A percentile compares a stretch with the other conserved stretches of the same genome.
These are phyloP conservation scores for Clarireedia hainanense DNA, from an alignment of 2,329 filamentous ascomycete genomes.

Conservation along the genomic window DNA sequence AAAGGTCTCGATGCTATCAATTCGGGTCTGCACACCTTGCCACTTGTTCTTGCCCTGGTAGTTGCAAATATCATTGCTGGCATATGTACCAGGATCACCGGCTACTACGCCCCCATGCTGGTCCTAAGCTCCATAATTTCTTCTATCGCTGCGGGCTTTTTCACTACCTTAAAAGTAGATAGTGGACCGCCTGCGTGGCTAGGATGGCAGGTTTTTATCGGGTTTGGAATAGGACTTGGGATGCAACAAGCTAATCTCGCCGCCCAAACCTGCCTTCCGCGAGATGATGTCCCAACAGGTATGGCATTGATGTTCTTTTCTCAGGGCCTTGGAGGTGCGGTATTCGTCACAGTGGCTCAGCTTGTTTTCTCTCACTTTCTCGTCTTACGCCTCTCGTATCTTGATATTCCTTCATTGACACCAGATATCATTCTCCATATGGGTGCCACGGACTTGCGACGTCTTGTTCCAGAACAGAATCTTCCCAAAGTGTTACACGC, in stretches of 20 bases:
- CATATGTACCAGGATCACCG: slow-evolving; percentile 24
- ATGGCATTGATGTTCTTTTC: slow-evolving; percentile 31
- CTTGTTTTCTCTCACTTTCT: slow-evolving; percentile 23
- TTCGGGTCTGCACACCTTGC: slow-evolving; percentile 31
- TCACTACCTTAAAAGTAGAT: slow-evolving; percentile 32
- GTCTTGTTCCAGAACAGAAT: slow-evolving; percentile 29
- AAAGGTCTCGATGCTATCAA: slow-evolving; percentile 33
- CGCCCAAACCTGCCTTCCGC: slow-evolving; percentile 21
- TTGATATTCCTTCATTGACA: slow-evolving; percentile 7
- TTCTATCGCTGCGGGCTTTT: slow-evolving; percentile 34
- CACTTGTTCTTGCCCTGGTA: slow-evolving; percentile 29
- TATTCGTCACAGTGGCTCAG: slow-evolving; percentile 29
- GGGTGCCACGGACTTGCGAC: slow-evolving; percentile 45
- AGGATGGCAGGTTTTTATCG: slow-evolving; percentile 23
- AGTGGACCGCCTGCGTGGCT: slow-evolving; percentile 32
- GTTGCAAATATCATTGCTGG: slow-evolving; percentile 27
- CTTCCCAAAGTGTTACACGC: slow-evolving; percentile 40
- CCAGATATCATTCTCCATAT: slow-evolving; percentile 23
- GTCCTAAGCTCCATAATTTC: slow-evolving; percentile 20
- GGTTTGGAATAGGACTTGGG: slow-evolving; percentile 26
- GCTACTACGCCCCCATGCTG: slow-evolving; percentile 24
- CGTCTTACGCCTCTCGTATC: slow-evolving; percentile 16
- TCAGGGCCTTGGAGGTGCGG: slow-evolving; percentile 31
- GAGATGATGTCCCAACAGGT: slow-evolving; percentile 25
- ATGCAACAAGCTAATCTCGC: slow-evolving; percentile 26